Conservation (phyloP, 768 basidiomycete genomes). For the Amanita exitialis region DNA sequence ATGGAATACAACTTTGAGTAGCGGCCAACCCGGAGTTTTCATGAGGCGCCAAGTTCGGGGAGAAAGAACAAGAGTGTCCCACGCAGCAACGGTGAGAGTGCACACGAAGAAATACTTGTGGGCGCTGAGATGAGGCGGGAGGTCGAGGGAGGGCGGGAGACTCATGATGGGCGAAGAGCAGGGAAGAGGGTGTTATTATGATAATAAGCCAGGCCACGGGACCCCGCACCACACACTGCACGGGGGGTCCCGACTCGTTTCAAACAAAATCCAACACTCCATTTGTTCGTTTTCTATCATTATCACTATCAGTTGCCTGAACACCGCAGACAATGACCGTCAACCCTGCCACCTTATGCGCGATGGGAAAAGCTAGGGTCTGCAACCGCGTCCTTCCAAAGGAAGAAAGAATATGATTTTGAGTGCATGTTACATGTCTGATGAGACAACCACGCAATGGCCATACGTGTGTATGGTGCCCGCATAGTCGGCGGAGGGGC, state of each 20-base stretch:
- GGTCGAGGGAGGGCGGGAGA: slow-evolving; percentile 61
- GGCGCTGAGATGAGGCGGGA: slow-evolving; percentile 69
- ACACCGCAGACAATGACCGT: too few relatives aligned
- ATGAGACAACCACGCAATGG: slow-evolving; percentile 21
- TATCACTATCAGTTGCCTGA: background rate
- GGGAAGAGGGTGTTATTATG: slow-evolving; percentile 5
- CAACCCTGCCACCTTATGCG: too few relatives aligned
- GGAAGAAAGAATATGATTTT: slow-evolving; percentile 15
- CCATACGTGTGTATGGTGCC: too few relatives aligned
- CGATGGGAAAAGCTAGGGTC: too few relatives aligned
- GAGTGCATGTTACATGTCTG: slow-evolving; percentile 32
- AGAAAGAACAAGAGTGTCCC: slow-evolving; percentile 81
- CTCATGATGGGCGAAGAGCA: slow-evolving; percentile 18
- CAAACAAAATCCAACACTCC: too few relatives aligned
- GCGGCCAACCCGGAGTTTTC: slow-evolving; percentile 59
- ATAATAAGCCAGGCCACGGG: slow-evolving; percentile 2
- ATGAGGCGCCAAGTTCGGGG: slow-evolving; percentile 70
- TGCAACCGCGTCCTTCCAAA: too few relatives aligned
- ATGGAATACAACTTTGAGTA: slow-evolving; percentile 67
- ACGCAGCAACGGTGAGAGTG: slow-evolving; percentile 81
- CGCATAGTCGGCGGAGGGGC: too few relatives aligned
- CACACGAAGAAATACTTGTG: slow-evolving; percentile 90
- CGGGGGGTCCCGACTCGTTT: too few relatives aligned
- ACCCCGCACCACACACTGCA: background rate
- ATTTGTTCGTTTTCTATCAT: too few relatives aligned